These are phyloP conservation scores for Kwoniella pini DNA, from an alignment of 768 basidiomycete genomes.

Conservation along the genomic window DNA sequence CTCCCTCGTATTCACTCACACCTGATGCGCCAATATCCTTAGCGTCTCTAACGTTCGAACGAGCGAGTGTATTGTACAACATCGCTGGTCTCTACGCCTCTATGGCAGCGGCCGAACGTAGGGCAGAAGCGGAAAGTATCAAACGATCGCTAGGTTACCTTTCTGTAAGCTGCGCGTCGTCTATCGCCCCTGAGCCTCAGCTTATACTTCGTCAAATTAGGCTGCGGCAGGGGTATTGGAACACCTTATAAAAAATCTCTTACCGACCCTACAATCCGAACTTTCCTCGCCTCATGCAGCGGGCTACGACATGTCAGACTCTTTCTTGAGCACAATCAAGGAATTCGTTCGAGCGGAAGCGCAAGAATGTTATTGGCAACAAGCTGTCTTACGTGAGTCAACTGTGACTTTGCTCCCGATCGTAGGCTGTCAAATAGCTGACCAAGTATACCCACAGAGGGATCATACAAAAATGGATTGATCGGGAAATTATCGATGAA, in stretches of 20 bases:
- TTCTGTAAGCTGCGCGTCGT: slow-evolving; percentile 24
- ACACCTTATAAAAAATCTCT: slow-evolving; percentile 42
- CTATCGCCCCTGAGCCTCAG: neutral
- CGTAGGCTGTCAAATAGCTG: neutral
- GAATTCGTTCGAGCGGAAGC: slow-evolving; percentile 87
- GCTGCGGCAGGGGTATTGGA: slow-evolving; percentile 48
- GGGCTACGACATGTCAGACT: slow-evolving; percentile 64
- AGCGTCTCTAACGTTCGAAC: slow-evolving; percentile 77
- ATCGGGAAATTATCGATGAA: slow-evolving; percentile 79
- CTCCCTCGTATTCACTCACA: slow-evolving; percentile 55
- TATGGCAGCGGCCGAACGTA: slow-evolving; percentile 61
- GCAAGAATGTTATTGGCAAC: slow-evolving; percentile 96
- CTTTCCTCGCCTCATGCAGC: slow-evolving; percentile 43
- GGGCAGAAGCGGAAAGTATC: slow-evolving; percentile 67
- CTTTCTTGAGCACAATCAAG: slow-evolving; percentile 67
- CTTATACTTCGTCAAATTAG: slow-evolving; percentile 11
- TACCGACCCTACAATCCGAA: slow-evolving; percentile 42
- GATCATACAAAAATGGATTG: slow-evolving; percentile 76
- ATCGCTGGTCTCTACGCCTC: slow-evolving; percentile 82
- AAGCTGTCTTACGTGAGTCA: slow-evolving; percentile 72
- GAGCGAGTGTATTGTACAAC: slow-evolving; percentile 77
- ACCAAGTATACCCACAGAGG: slow-evolving; percentile 40
- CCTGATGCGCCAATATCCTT: slow-evolving; percentile 64
- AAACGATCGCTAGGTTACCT: slow-evolving; percentile 67
- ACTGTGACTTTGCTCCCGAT: too few species aligned